Evolutionary conservation across 148 eudicot species (phyloP).

Genomic region (Cornus controversa): DNA sequence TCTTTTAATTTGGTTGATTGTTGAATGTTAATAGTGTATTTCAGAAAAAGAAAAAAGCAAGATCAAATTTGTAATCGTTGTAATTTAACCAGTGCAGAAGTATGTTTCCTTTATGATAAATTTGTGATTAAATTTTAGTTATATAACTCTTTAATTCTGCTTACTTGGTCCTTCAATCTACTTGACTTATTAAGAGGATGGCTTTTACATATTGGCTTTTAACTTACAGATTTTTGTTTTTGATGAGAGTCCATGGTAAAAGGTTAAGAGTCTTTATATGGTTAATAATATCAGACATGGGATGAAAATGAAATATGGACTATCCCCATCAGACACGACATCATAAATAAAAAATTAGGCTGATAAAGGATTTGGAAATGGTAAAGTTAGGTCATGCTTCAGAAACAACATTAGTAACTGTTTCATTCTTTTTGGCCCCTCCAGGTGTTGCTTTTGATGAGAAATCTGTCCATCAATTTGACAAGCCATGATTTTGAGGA

Average conservation of each 20-base stretch:
- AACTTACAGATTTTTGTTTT: neutral
- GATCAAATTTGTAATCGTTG: neutral
- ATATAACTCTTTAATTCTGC: neutral
- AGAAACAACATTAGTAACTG: neutral
- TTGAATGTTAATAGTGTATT: no score
- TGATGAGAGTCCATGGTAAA: neutral
- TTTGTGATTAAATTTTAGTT: neutral
- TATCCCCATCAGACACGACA: neutral
- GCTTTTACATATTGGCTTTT: neutral
- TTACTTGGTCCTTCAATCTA: neutral
- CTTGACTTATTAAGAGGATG: neutral
- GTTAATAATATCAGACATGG: neutral
- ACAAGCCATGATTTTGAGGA: constrained; percentile 90
- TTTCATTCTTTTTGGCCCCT: neutral
- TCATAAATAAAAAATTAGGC: neutral
- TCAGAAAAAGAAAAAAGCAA: no score
- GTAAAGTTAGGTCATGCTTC: neutral
- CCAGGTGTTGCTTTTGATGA: constrained; percentile 85
- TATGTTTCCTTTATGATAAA: no score
- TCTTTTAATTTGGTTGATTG: no score
- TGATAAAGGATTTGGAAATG: neutral
- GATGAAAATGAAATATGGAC: neutral
- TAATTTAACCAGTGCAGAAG: no score
- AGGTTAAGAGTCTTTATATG: neutral
- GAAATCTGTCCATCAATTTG: constrained; percentile 91